These are phyloP conservation scores for Apophysomyces variabilis DNA, from an alignment of 371 early-diverging fungal species.

Conservation along the genomic window DNA sequence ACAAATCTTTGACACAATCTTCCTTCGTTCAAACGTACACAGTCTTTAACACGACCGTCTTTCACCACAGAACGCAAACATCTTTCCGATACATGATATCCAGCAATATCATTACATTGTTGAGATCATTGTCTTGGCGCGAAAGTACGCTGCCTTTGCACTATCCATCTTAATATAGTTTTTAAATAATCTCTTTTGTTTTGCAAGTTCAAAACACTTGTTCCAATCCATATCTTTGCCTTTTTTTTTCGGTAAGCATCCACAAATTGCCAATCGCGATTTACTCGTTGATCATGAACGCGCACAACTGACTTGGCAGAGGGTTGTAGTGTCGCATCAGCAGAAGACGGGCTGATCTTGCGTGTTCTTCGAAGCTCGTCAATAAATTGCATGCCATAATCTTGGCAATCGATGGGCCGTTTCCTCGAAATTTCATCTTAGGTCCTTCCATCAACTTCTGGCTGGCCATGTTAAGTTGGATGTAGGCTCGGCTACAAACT, in stretches of 20 bases:
- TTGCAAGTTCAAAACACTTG: no score
- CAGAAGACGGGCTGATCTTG: constrained; percentile 15
- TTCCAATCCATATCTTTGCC: no score
- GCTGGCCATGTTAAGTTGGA: constrained; percentile 16
- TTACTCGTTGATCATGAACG: neutral
- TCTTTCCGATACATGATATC: no score
- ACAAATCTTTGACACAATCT: no score
- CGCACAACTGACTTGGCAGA: constrained; percentile 5
- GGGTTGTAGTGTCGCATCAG: neutral
- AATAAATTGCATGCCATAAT: constrained; percentile 18
- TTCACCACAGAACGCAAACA: no score
- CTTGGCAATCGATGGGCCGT: constrained; percentile 25
- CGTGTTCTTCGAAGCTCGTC: constrained; percentile 18
- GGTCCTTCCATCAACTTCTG: constrained; percentile 20
- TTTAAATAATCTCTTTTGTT: no score
- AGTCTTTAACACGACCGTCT: no score
- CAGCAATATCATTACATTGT: no score
- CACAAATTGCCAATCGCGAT: constrained; percentile 22
- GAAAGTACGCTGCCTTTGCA: no score
- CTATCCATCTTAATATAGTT: no score
- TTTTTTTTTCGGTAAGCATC: constrained; percentile 7
- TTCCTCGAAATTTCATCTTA: constrained; percentile 17
- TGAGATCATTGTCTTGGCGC: neutral
- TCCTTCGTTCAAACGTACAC: no score
- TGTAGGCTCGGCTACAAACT: constrained; percentile 16